A percentile compares a stretch with the other conserved stretches of the same genome.
phyloP scores from a whole-genome alignment of 192 early-diverging fungal species.

The Geranomyces michiganensis region DNA sequence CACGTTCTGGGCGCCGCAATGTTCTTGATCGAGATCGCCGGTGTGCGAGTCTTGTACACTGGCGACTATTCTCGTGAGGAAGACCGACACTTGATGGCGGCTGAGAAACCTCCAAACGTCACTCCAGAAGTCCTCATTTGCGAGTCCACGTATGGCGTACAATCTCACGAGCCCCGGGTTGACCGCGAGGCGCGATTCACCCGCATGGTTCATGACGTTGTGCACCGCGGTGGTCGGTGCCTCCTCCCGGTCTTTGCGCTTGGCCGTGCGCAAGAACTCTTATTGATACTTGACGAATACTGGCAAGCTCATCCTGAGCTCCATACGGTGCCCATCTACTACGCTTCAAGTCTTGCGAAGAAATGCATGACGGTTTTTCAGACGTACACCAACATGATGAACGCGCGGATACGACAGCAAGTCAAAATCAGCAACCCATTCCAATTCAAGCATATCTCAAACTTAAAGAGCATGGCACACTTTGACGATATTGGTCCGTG shows the following conservation, averaged over 20 bases:
- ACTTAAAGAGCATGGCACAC: slow-evolving; percentile 79
- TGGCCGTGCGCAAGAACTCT: slow-evolving; percentile 95
- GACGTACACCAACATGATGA: slow-evolving; percentile 99
- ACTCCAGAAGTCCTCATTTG: slow-evolving; percentile 90
- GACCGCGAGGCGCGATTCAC: slow-evolving; percentile 92
- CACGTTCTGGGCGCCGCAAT: slow-evolving; percentile 98
- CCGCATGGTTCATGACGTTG: slow-evolving; percentile 60
- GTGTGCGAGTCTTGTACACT: slow-evolving; percentile 93
- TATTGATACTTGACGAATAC: slow-evolving; percentile 96
- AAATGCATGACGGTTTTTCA: slow-evolving; percentile 97
- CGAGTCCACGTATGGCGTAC: slow-evolving; percentile 96
- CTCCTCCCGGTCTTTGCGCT: slow-evolving; percentile 95
- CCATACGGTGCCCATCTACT: slow-evolving; percentile 93
- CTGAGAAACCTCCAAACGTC: slow-evolving; percentile 82
- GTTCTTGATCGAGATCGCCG: slow-evolving; percentile 73
- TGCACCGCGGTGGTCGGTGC: slow-evolving; percentile 80
- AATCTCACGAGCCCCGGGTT: slow-evolving; percentile 91
- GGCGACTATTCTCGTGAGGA: slow-evolving; percentile 99
- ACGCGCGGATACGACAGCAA: slow-evolving; percentile 87
- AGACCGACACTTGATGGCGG: slow-evolving; percentile 96
- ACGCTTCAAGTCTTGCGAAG: slow-evolving; percentile 92
- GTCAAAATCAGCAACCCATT: slow-evolving; percentile 84
- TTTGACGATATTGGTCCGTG: slow-evolving; percentile 97
- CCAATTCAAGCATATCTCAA: slow-evolving; percentile 90
- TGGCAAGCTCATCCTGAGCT: slow-evolving; percentile 82